Evolutionary conservation across 495 filamentous ascomycete genomes (phyloP).

Genomic region (Tuber microsphaerosporum): DNA sequence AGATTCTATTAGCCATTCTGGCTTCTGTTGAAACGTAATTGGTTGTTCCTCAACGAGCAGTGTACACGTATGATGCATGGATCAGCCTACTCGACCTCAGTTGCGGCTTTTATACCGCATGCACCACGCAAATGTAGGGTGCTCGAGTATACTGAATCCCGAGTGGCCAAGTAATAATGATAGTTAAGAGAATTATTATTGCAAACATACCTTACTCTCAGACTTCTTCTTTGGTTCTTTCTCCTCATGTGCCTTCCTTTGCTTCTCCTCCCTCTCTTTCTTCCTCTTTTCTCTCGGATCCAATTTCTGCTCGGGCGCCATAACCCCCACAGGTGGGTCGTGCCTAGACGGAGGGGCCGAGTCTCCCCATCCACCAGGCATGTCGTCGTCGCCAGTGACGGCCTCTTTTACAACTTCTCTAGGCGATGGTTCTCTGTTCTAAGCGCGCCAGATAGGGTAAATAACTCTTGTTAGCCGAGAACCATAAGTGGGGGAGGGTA

Average conservation of each 20-base stretch:
- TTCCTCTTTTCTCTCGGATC: slow-evolving; percentile 6
- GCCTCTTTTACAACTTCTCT: slow-evolving; percentile 4
- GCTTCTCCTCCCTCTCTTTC: slow-evolving; percentile 12
- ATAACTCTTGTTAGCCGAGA: not conserved
- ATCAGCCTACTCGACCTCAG: slow-evolving; percentile 1
- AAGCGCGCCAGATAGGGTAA: not conserved
- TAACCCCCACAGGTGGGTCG: slow-evolving; percentile 1
- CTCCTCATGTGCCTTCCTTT: slow-evolving; percentile 8
- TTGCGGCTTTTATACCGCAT: slow-evolving; percentile 2
- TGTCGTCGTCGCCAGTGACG: not conserved
- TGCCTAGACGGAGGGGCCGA: not conserved
- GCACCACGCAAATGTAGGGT: not conserved
- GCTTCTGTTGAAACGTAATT: slow-evolving; percentile 12
- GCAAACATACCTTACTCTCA: slow-evolving; percentile 13
- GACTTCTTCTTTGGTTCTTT: slow-evolving; percentile 7
- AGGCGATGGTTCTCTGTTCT: not conserved
- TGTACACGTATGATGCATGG: slow-evolving; percentile 4
- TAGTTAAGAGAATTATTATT: slow-evolving; percentile 2
- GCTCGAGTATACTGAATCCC: not conserved
- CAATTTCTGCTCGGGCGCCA: not conserved
- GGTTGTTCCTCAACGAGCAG: slow-evolving; percentile 1
- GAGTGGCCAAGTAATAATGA: not conserved
- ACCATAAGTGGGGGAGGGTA: not conserved
- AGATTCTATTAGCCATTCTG: slow-evolving; percentile 14
- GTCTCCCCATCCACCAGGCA: not conserved